These are phyloP conservation scores for Fusarium concolor DNA, from an alignment of 2,329 filamentous ascomycete genomes.

Conservation along the genomic window DNA sequence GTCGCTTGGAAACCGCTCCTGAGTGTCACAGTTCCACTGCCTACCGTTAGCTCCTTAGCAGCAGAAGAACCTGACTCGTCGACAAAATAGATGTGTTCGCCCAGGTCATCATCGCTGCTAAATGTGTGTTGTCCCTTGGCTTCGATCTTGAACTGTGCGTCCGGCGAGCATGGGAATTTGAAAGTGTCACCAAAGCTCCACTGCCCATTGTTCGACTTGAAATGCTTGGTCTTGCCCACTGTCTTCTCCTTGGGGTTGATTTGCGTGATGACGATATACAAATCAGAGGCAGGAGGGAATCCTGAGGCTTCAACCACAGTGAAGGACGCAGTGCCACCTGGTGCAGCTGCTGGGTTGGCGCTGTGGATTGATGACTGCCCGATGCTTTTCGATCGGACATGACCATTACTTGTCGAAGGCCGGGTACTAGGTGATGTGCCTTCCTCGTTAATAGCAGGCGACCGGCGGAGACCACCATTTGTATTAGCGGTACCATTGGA, in stretches of 20 bases:
- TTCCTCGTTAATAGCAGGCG: slow-evolving; percentile 53
- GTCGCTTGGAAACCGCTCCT: slow-evolving; percentile 76
- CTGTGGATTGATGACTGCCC: slow-evolving; percentile 76
- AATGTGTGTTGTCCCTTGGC: slow-evolving; percentile 89
- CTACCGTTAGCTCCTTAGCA: slow-evolving; percentile 81
- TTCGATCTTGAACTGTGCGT: slow-evolving; percentile 86
- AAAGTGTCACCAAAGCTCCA: slow-evolving; percentile 83
- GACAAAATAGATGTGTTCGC: slow-evolving; percentile 91
- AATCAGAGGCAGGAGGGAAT: slow-evolving; percentile 79
- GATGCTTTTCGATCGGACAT: slow-evolving; percentile 67
- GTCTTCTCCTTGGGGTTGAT: slow-evolving; percentile 77
- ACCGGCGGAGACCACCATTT: slow-evolving; percentile 56
- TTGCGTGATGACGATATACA: slow-evolving; percentile 81
- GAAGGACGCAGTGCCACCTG: slow-evolving; percentile 82
- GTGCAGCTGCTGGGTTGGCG: slow-evolving; percentile 68
- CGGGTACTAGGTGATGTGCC: slow-evolving; percentile 41
- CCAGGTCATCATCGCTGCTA: slow-evolving; percentile 83
- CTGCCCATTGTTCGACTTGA: slow-evolving; percentile 76
- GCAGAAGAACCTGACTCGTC: slow-evolving; percentile 77
- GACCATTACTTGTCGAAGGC: slow-evolving; percentile 51
- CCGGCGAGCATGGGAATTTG: slow-evolving; percentile 80
- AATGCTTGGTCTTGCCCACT: slow-evolving; percentile 91
- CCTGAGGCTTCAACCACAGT: slow-evolving; percentile 82
- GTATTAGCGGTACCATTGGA: slow-evolving; percentile 52
- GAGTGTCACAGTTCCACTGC: slow-evolving; percentile 76